Evolutionary conservation across 208 protist species (phyloP), one percentile per base, ranked within the genome.

Genomic region (Acanthamoeba lugdunensis): DNA sequence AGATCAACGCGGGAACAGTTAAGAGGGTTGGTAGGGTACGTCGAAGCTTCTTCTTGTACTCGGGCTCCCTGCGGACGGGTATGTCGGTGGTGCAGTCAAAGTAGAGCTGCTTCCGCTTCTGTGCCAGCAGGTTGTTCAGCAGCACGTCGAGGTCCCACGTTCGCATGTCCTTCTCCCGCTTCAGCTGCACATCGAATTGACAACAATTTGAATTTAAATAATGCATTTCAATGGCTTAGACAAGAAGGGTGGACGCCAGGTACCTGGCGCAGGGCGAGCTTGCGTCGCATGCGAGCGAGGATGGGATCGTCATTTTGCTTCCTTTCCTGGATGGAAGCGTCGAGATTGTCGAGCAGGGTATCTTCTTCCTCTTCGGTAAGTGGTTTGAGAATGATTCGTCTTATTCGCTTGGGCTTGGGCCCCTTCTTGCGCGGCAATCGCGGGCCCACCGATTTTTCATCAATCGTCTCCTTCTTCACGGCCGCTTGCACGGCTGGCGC

Each of bases 41-140:
- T 79, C 69, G 28, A 9, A 79, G 28, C 33, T 79, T 79, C 69
- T 79, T 79, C 69, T 79, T 79, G 69, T 79, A 79, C 69, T 79
- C 33, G 28, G 69, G 14, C 16, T 79, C 69, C 69, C 69, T 30
- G 37, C 69, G 69, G 16, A 45, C 69, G 16, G 69, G 69, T 14
- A 79, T 79, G 69, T 79, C 69, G 28, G 14, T 79, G 69, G 23
- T 21, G 69, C 69, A 79, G 37, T 79, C 69, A 79, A 79, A 79
- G 69, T 79, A 45, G 37, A 41, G 37, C 69, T 79, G 69, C 69
- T 79, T 79, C 0, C 37, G 28, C 69, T 79, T 79, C 30, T 79
- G 69, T 2, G 69, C 69, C 30, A 79, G 69, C 33, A 79, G 23
- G 30, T 79, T 79, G 69, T 79, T 79, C 69, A 79, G 9, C 28